Evolutionary conservation across 2,329 filamentous ascomycete genomes (phyloP).

Genomic region (Aspergillus sclerotialis): DNA sequence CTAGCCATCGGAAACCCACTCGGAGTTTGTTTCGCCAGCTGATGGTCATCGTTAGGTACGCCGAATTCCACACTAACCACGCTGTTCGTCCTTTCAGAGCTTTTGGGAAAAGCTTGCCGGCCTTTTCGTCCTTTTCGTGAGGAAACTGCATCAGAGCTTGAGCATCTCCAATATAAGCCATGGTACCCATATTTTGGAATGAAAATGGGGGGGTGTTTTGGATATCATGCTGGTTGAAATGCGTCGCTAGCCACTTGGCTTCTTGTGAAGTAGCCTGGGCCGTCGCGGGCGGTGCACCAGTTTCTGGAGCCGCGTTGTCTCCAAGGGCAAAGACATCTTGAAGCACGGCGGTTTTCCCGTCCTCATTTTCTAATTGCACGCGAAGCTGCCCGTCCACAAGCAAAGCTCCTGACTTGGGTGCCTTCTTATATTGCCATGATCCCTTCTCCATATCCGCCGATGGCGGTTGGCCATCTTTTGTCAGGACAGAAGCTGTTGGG

Average conservation of each 20-base stretch:
- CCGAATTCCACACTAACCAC: constrained; percentile 38
- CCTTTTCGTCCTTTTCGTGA: constrained; percentile 12
- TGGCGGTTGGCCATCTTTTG: constrained; percentile 12
- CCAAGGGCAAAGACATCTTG: constrained; percentile 50
- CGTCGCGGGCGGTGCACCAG: constrained; percentile 48
- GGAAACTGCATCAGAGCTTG: constrained; percentile 51
- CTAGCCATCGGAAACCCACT: constrained; percentile 35
- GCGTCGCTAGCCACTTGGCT: constrained; percentile 50
- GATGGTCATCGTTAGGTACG: constrained; percentile 41
- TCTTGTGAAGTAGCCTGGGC: constrained; percentile 55
- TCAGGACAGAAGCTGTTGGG: constrained; percentile 22
- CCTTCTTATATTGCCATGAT: constrained; percentile 45
- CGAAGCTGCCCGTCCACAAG: constrained; percentile 51
- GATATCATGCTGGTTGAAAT: constrained; percentile 45
- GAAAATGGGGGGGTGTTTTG: constrained; percentile 37
- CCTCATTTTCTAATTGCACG: constrained; percentile 42
- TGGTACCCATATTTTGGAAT: constrained; percentile 51
- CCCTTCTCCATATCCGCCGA: constrained; percentile 8
- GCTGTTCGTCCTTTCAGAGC: constrained; percentile 35
- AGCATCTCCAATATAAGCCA: constrained; percentile 55
- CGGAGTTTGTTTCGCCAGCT: constrained; percentile 40
- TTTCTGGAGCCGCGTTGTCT: constrained; percentile 50
- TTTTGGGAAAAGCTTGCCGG: constrained; percentile 24
- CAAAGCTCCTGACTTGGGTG: constrained; percentile 41
- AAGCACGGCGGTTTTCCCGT: constrained; percentile 35